Conservation (phyloP, 2,329 filamentous ascomycete genomes). For the Xylariaceae sp. region DNA sequence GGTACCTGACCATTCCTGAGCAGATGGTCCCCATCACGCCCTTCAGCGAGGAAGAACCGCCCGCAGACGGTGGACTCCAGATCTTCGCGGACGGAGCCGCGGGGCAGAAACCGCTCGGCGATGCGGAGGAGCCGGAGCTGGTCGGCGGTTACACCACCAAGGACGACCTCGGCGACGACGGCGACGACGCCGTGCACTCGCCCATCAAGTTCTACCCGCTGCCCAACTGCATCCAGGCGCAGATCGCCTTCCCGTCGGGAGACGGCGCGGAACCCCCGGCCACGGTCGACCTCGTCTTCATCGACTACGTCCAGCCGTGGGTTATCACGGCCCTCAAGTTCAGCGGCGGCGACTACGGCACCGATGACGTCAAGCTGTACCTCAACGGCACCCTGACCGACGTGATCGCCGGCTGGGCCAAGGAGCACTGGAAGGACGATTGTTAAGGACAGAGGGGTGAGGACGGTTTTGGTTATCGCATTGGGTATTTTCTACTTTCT, state of each 20-base stretch:
- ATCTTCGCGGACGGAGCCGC: constrained; percentile 25
- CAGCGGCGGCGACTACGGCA: constrained; percentile 53
- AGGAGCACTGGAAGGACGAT: constrained; percentile 57
- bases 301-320: constrained; percentile 88
- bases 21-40: constrained; percentile 31
- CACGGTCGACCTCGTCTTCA: constrained; percentile 83
- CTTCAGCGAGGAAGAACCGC: constrained; percentile 4
- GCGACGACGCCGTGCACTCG: constrained; percentile 86
- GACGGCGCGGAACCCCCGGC: constrained; percentile 56
- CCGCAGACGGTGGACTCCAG: constrained; percentile 2
- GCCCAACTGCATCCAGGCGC: constrained; percentile 81
- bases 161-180: constrained; percentile 81
- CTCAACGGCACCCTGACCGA: constrained; percentile 59
- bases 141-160: constrained; percentile 79
- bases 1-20: constrained; percentile 55
- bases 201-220: constrained; percentile 74
- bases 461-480: background rate
- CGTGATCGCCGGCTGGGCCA: constrained; percentile 60
- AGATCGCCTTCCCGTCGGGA: constrained; percentile 61
- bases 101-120: constrained; percentile 26
- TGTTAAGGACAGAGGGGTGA: constrained; percentile 39
- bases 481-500: too few relatives aligned
- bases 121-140: constrained; percentile 29
- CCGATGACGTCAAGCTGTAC: constrained; percentile 54
- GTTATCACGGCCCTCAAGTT: constrained; percentile 73